A percentile compares a stretch with the other conserved stretches of the same genome.
phyloP scores from a whole-genome alignment of 1,284 basidiomycete genomes.

The Trichosporon asahii region DNA sequence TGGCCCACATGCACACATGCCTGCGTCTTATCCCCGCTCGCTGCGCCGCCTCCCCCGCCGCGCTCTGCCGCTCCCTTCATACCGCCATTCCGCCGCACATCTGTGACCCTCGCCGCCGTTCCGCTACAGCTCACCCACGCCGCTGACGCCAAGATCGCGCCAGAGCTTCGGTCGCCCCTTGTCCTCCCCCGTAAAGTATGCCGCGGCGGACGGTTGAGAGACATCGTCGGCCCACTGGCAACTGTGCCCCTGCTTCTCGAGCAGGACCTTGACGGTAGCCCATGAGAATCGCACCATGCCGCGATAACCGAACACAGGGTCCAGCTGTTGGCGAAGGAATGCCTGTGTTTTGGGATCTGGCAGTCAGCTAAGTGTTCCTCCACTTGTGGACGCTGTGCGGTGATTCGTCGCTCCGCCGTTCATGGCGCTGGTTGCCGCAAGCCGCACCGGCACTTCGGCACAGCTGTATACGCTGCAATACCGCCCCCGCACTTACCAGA shows the following conservation, averaged over 20 bases:
- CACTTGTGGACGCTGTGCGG: background rate
- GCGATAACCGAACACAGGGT: constrained; percentile 90
- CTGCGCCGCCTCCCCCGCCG: background rate
- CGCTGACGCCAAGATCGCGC: constrained; percentile 68
- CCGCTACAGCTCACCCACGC: constrained; percentile 56
- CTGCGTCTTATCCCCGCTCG: background rate
- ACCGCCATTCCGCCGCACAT: background rate
- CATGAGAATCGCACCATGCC: constrained; percentile 90
- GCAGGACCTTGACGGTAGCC: constrained; percentile 82
- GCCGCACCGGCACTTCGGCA: too few relatives aligned
- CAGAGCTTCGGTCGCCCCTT: constrained; percentile 64
- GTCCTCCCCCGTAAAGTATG: constrained; percentile 67
- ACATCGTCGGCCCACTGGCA: constrained; percentile 79
- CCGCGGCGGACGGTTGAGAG: constrained; percentile 67
- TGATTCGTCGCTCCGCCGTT: background rate
- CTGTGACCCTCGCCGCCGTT: background rate
- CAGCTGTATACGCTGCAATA: background rate
- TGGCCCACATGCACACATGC: constrained; percentile 2
- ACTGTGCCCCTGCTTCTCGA: constrained; percentile 74
- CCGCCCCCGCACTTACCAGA: constrained; percentile 59
- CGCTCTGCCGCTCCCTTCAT: background rate
- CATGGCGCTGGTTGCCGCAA: background rate
- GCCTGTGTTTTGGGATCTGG: constrained; percentile 87
- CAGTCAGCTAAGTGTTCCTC: background rate
- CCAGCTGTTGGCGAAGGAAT: constrained; percentile 72